A percentile compares a stretch with the other conserved stretches of the same genome.
Evolutionary conservation across 2,329 filamentous ascomycete species (phyloP).

Genomic region (Penicillium expansum): DNA sequence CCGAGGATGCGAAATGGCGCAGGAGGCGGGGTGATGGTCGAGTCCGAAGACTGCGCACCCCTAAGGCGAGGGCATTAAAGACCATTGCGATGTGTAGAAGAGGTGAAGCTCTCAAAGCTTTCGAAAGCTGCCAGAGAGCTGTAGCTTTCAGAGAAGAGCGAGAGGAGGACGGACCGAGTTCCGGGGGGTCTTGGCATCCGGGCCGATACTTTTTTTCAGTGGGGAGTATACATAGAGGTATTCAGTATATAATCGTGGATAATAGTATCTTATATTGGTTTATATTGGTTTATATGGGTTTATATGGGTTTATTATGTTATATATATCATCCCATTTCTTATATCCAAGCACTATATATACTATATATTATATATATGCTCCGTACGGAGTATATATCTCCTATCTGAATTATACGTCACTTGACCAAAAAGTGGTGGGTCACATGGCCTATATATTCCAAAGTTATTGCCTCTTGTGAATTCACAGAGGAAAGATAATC

Average conservation of each 20-base stretch:
- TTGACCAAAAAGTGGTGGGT: background rate
- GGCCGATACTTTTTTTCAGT: background rate
- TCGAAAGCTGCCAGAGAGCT: background rate
- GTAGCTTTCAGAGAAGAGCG: background rate
- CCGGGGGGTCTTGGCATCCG: slow-evolving; percentile 4
- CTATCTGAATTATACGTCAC: background rate
- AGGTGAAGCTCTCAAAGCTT: background rate
- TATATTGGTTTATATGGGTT: too few species aligned
- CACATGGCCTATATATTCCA: background rate
- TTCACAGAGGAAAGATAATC: background rate
- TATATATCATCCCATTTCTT: background rate
- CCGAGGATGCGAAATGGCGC: slow-evolving; percentile 25
- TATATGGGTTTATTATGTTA: background rate
- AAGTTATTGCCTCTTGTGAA: background rate
- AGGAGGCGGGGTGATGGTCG: slow-evolving; percentile 6
- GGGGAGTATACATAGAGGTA: too few species aligned
- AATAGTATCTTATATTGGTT: background rate
- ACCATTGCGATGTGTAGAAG: slow-evolving; percentile 19
- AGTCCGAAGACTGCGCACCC: slow-evolving; percentile 17
- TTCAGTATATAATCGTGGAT: background rate
- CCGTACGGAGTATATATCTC: too few species aligned
- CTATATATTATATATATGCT: background rate
- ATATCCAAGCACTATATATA: background rate
- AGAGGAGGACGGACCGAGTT: slow-evolving; percentile 9
- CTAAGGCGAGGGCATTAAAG: slow-evolving; percentile 17